Evolutionary conservation across 345 rosid species (phyloP).

Genomic region (Turritis glabra): DNA sequence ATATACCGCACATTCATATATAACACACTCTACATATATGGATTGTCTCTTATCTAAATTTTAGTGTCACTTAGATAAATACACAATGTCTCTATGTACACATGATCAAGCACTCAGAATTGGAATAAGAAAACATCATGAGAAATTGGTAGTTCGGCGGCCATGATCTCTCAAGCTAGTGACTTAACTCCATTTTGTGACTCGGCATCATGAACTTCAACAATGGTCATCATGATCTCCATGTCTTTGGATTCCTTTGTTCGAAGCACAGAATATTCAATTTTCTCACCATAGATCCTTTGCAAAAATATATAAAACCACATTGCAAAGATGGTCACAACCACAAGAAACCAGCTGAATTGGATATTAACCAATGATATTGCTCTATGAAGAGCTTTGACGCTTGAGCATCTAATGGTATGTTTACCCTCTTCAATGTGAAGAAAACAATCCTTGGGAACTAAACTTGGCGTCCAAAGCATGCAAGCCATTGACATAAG

Average conservation of each 20-base stretch:
- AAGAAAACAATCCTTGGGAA: slow-evolving; percentile 68
- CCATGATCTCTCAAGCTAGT: slow-evolving; percentile 23
- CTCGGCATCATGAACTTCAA: slow-evolving; percentile 45
- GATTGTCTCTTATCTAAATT: neutral
- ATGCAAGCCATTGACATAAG: slow-evolving; percentile 65
- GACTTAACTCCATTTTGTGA: slow-evolving; percentile 38
- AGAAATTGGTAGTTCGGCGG: neutral
- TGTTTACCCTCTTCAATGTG: slow-evolving; percentile 64
- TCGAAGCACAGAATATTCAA: slow-evolving; percentile 47
- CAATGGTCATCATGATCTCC: slow-evolving; percentile 42
- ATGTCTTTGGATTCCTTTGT: slow-evolving; percentile 41
- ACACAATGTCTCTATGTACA: neutral
- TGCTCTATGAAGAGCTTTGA: slow-evolving; percentile 63
- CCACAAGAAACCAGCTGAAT: slow-evolving; percentile 65
- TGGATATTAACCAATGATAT: slow-evolving; percentile 71
- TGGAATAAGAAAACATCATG: neutral
- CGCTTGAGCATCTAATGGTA: slow-evolving; percentile 60
- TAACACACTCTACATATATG: neutral
- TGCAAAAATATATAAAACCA: slow-evolving; percentile 46
- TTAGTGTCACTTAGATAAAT: neutral
- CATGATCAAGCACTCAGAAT: slow-evolving; percentile 8
- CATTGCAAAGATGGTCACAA: slow-evolving; percentile 45
- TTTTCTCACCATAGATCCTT: slow-evolving; percentile 41
- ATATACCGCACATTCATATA: too few species aligned
- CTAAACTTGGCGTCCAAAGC: slow-evolving; percentile 72